Base-by-base conservation (phyloP, 345 rosid species). In the Xanthoceras sorbifolium region DNA sequence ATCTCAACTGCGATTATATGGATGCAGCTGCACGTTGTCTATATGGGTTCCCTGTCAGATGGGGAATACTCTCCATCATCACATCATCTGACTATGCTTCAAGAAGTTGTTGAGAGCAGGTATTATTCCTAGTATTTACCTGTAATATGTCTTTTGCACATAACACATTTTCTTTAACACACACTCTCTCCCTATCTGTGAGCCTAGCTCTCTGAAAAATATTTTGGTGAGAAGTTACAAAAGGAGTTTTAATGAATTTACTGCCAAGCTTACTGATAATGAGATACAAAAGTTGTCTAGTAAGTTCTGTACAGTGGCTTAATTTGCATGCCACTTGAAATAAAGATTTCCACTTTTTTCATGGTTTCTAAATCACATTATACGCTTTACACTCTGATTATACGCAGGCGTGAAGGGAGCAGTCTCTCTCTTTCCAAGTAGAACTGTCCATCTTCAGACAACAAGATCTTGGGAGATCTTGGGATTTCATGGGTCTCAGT, bases 401-500 rank as follows among this genome's bases (percentile, higher is more conserved):
- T 15, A n/a, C 73, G 73, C 66, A 80, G 84, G 69, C 18, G 62
- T 55, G 74, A 28, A 77, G 23, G 80, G 29, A 48, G 84, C 80
- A 9, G 77, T 77, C 1, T 85, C 90, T 1, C 83, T 87, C 11
- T 83, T 85, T 59, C 89, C 83, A 1, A 86, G 79, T 57, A 64
- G 3, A 55, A 71, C 36, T 25, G 28, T 62, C 6, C 72, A 84
- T 12, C 81, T 77, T 32, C 85, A 77, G 9, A 85, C 89, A 0
- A 86, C 91, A 40, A 77, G 85, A 73, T 88, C 89, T 4, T 88
- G 89, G 91, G 83, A 77, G 85, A 73, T 88, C 89, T 4, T 88
- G 89, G 91, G 83, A 82, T 72, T 85, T 85, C 72, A 20, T 88
- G 59, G 89, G 91, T 18, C 67, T 88, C 20, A 26, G 10, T 23